Evolutionary conservation across 108 stramenopile species (phyloP).

Genomic region (Mediolabrus comicus): DNA sequence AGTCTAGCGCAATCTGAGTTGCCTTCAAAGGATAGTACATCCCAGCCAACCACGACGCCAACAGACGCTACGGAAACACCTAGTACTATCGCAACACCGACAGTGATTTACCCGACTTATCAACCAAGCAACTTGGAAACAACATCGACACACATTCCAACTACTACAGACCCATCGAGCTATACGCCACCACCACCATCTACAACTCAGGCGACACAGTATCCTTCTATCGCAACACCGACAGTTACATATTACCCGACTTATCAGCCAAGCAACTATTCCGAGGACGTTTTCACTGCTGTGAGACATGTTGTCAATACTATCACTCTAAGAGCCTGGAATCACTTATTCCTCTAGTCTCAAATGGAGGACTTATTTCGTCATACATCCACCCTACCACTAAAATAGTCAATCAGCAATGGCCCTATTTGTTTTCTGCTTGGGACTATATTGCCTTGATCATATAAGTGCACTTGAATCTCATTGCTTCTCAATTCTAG

Average conservation of each 20-base stretch:
- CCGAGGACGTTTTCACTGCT: background rate
- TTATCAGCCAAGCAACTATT: background rate
- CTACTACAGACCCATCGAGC: no score
- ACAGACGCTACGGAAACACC: background rate
- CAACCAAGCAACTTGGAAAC: no score
- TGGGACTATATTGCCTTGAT: conserved; percentile 62
- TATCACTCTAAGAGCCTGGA: background rate
- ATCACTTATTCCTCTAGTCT: background rate
- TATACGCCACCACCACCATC: no score
- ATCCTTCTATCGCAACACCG: background rate
- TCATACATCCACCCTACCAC: background rate
- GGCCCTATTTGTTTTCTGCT: conserved; percentile 84
- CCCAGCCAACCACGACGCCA: background rate
- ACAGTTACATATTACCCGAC: background rate
- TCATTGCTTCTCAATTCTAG: background rate
- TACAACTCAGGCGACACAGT: no score
- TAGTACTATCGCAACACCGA: background rate
- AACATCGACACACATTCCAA: no score
- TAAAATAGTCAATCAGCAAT: conserved; percentile 51
- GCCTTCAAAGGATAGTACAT: no score
- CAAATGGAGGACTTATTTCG: background rate
- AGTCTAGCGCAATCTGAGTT: background rate
- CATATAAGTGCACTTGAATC: conserved; percentile 38
- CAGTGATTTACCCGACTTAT: background rate
- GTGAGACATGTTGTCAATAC: background rate